Percentiles rank a stretch among this genome's conserved stretches.
Evolutionary conservation across 129 eudicot species (phyloP).

Genomic region (Flaveria ramosissima): DNA sequence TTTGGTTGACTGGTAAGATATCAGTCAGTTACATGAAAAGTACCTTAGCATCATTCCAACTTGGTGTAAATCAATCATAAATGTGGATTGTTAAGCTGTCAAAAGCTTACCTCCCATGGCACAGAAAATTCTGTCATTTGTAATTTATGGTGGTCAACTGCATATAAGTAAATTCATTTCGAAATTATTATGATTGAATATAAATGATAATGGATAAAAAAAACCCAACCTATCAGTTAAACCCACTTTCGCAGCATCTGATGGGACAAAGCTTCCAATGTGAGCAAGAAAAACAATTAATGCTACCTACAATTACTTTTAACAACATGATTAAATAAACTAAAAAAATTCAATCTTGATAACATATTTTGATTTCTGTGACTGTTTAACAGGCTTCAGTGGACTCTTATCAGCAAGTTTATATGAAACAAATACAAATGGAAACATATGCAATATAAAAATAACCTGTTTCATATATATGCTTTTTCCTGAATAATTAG

Average conservation of each 20-base stretch:
- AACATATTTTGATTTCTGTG: not conserved
- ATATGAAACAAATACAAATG: constrained; percentile 3
- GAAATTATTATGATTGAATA: constrained; percentile 15
- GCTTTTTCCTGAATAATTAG: constrained; percentile 95
- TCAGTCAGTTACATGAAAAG: constrained; percentile 3
- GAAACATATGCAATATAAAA: not conserved
- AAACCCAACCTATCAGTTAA: constrained; percentile 63
- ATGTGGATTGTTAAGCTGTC: constrained; percentile 48
- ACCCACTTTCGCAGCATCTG: constrained; percentile 90
- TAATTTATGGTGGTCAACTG: not conserved
- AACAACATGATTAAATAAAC: constrained; percentile 8
- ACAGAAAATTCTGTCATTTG: constrained; percentile 16
- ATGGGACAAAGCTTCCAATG: constrained; percentile 79
- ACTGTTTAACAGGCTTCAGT: not conserved
- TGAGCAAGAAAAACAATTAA: constrained; percentile 80
- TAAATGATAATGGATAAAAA: constrained; percentile 21
- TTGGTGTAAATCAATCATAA: constrained; percentile 91
- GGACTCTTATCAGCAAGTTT: constrained; percentile 15
- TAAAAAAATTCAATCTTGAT: constrained; percentile 12
- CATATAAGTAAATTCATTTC: constrained; percentile 8
- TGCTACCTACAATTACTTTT: constrained; percentile 58
- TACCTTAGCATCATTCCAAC: constrained; percentile 95
- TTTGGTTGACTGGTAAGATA: not conserved
- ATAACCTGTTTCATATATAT: constrained; percentile 78
- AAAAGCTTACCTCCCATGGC: constrained; percentile 15